Conservation (phyloP, 805 yeast genomes). For the Cyberlindnera euphorbiae region DNA sequence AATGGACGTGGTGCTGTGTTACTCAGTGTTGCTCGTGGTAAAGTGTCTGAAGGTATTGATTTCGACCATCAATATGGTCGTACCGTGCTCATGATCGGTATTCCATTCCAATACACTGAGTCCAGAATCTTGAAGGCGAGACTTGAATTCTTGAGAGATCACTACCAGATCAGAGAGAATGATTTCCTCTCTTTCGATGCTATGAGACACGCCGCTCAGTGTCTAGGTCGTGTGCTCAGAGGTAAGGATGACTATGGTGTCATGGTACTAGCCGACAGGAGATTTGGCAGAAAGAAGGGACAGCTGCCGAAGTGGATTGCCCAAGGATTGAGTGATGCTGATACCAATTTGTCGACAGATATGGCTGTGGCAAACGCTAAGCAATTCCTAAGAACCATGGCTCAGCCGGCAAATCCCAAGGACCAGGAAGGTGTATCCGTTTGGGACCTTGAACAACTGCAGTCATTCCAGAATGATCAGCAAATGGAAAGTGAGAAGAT, state of each 20-base stretch:
- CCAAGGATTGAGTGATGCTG: constrained; percentile 89
- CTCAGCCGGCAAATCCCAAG: constrained; percentile 85
- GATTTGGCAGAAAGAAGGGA: constrained; percentile 79
- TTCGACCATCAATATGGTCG: constrained; percentile 98
- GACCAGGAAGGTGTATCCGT: constrained; percentile 94
- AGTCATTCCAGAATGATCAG: constrained; percentile 53
- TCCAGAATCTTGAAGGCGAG: constrained; percentile 94
- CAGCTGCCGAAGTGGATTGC: constrained; percentile 98
- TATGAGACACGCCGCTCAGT: constrained; percentile 99
- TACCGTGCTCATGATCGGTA: constrained; percentile 97
- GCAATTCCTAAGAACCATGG: constrained; percentile 85
- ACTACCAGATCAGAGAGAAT: constrained; percentile 86
- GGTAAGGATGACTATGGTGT: constrained; percentile 99
- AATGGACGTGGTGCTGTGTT: constrained; percentile 97
- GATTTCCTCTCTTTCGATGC: constrained; percentile 97
- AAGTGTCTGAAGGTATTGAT: constrained; percentile 98
- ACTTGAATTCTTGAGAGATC: constrained; percentile 87
- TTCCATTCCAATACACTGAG: constrained; percentile 98
- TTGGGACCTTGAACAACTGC: constrained; percentile 75
- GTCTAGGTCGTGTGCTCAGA: constrained; percentile 93
- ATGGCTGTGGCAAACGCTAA: constrained; percentile 96
- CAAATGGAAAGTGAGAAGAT: constrained; percentile 15
- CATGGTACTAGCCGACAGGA: constrained; percentile 94
- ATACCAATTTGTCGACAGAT: constrained; percentile 87
- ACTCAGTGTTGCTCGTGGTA: constrained; percentile 97